Evolutionary conservation across 768 basidiomycete genomes (phyloP).

Genomic region (Artomyces pyxidatus): DNA sequence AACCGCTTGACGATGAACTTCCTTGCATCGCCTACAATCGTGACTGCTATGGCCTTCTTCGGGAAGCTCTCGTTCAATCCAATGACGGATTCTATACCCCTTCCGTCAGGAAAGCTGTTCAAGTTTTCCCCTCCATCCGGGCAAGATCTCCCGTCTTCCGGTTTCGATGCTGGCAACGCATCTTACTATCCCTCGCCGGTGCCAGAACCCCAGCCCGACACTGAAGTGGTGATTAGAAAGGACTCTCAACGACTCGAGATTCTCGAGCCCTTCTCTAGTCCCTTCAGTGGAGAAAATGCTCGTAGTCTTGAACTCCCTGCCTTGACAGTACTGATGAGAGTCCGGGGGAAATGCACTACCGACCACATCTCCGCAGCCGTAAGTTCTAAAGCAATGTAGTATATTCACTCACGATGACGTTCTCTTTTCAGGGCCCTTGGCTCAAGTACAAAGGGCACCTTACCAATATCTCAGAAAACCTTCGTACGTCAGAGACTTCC

Average conservation of each 20-base stretch:
- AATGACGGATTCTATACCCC: constrained; percentile 58
- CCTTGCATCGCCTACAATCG: constrained; percentile 92
- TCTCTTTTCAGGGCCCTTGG: constrained; percentile 76
- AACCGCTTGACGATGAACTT: constrained; percentile 96
- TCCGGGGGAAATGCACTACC: constrained; percentile 98
- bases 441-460: constrained; percentile 98
- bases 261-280: constrained; percentile 76
- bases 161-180: constrained; percentile 71
- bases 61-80: constrained; percentile 94
- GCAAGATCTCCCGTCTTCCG: constrained; percentile 72
- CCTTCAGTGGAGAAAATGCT: constrained; percentile 49
- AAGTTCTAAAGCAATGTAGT: constrained; percentile 18
- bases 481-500: constrained; percentile 44
- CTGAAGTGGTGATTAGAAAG: constrained; percentile 67
- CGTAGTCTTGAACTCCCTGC: constrained; percentile 68
- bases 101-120: constrained; percentile 71
- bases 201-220: constrained; percentile 69
- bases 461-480: constrained; percentile 93
- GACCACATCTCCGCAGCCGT: constrained; percentile 98
- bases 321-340: constrained; percentile 81
- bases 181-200: constrained; percentile 70
- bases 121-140: constrained; percentile 81
- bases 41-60: constrained; percentile 96
- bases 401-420: not conserved
- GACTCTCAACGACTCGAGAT: constrained; percentile 82